Percentiles rank a stretch among this genome's conserved stretches.
Conservation (phyloP, 116 monocot species). For the Dioscorea cayenensis region DNA sequence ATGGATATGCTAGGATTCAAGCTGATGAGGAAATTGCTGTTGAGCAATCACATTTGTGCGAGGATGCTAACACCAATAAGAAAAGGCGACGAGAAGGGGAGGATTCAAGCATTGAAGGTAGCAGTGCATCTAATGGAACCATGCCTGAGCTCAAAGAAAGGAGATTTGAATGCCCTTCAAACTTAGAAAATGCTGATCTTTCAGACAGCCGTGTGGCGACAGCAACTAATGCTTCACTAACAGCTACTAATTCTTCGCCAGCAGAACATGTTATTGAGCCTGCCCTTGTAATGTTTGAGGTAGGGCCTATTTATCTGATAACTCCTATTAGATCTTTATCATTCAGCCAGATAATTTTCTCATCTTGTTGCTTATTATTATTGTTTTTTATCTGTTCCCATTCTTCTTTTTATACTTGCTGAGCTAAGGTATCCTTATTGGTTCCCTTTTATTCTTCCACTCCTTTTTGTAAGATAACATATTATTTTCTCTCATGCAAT, state of each 20-base stretch:
- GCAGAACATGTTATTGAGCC: slow-evolving; percentile 83
- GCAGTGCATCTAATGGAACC: slow-evolving; percentile 30
- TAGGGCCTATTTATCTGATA: slow-evolving; percentile 11
- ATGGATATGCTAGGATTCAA: slow-evolving; percentile 28
- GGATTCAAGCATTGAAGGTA: slow-evolving; percentile 35
- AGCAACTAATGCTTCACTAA: slow-evolving; percentile 58
- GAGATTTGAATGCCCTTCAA: slow-evolving; percentile 13
- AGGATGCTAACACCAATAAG: slow-evolving; percentile 28
- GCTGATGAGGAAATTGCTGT: slow-evolving; percentile 39
- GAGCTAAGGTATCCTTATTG: too few species aligned
- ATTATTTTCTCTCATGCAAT: neutral
- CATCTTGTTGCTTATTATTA: too few species aligned
- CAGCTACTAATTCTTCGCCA: slow-evolving; percentile 58
- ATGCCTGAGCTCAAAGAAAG: slow-evolving; percentile 26
- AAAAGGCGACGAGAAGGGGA: slow-evolving; percentile 58
- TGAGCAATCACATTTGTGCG: slow-evolving; percentile 24
- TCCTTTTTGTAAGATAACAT: neutral
- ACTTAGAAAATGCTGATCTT: slow-evolving; percentile 29
- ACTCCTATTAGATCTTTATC: neutral
- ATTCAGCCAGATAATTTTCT: neutral
- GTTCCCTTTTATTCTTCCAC: neutral
- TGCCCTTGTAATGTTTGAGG: slow-evolving; percentile 97
- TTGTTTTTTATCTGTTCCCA: too few species aligned
- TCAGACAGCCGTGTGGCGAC: slow-evolving; percentile 25
- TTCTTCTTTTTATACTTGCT: too few species aligned